Base-by-base conservation (phyloP, 352 stramenopile species). In the Phytophthora agathidicida region DNA sequence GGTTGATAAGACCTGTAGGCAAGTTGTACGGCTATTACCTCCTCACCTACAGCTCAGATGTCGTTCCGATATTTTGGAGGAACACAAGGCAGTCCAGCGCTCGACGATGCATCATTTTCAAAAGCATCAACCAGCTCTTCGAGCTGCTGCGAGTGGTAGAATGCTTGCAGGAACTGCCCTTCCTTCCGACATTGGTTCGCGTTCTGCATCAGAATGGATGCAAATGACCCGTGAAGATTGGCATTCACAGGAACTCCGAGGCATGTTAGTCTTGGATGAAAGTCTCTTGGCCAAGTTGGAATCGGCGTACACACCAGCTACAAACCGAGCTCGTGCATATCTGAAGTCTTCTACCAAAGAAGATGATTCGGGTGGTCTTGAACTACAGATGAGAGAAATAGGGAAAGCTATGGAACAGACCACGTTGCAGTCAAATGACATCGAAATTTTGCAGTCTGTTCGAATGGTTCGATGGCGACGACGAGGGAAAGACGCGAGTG, bases 201-300 rank as follows among this genome's bases (percentile, higher is more conserved):
- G 10, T 5, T 26, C 17, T n/a, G 27, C 42, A 10, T 54, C 17
- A 0, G 81, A 91, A 17, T 89, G 81, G 81, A 65, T 83, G 37
- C 50, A 60, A 10, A 86, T 89, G 75, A 77, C 59, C 5, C 55
- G 61, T 5, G 78, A 91, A 42, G 81, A 91, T 48, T 74, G 64
- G 61, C 3, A 27, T 22, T 60, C 78, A 0, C 67, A 75, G 17
- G 68, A 80, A 30, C 43, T 71, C 23, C 69, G 78, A 7, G 81
- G 78, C 2, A 14, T 83, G 3, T 46, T 91, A 23, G 53, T 76
- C 7, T 30, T 91, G 7, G 75, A 89, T 38, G 31, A 13, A 1
- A 80, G 64, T 13, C 49, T 64, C 3, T n/a, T 90, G 2, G 59
- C 8, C 16, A 64, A 68, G 2, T 24, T 86, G 5, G 51, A 68